Conservation (phyloP, 2,329 filamentous ascomycete genomes). For the Penicillium sp. region DNA sequence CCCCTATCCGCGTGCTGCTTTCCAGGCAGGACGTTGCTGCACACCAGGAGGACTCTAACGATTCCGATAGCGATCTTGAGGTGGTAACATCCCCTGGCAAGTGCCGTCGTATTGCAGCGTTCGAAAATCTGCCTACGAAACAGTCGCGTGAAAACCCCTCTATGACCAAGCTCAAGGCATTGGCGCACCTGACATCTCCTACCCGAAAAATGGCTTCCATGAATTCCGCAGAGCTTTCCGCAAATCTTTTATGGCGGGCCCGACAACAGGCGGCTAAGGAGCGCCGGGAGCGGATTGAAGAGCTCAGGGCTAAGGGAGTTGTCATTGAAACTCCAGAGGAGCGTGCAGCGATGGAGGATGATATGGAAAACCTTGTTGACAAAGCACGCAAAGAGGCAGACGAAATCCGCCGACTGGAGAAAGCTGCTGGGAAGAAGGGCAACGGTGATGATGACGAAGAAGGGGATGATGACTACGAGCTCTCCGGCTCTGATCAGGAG, state of each 20-base stretch:
- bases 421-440: constrained; percentile 64
- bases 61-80: constrained; percentile 59
- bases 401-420: constrained; percentile 74
- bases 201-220: constrained; percentile 55
- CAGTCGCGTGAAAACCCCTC: constrained; percentile 60
- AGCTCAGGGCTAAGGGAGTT: constrained; percentile 75
- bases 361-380: constrained; percentile 84
- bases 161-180: constrained; percentile 65
- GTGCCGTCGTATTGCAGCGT: constrained; percentile 55
- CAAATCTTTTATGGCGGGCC: constrained; percentile 66
- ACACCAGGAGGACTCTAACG: constrained; percentile 37
- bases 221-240: constrained; percentile 67
- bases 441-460: constrained; percentile 58
- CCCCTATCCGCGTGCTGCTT: constrained; percentile 40
- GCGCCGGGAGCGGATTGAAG: constrained; percentile 71
- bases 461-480: constrained; percentile 45
- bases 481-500: constrained; percentile 49
- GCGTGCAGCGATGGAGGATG: constrained; percentile 73
- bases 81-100: constrained; percentile 52
- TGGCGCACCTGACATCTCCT: constrained; percentile 69
- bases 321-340: constrained; percentile 83
- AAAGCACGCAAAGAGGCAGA: constrained; percentile 78
- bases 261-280: constrained; percentile 76
- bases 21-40: constrained; percentile 39
- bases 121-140: constrained; percentile 65